These are phyloP conservation scores for Geranium rotundifolium DNA, from an alignment of 345 rosid species.

Conservation along the genomic window DNA sequence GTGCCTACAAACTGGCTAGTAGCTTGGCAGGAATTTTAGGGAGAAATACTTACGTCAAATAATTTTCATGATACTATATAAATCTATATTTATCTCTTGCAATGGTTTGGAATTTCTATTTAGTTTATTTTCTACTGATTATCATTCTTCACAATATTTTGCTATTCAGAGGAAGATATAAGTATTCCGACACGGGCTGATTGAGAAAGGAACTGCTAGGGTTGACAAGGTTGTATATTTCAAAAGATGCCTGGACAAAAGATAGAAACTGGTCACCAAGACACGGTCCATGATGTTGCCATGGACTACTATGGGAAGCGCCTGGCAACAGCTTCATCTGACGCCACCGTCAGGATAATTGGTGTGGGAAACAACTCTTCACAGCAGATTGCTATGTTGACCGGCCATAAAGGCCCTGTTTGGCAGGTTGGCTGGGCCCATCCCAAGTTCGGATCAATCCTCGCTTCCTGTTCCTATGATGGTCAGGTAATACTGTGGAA, in stretches of 20 bases:
- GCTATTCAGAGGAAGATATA: neutral
- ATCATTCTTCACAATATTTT: neutral
- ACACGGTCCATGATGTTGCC: constrained; percentile 43
- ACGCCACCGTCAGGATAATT: constrained; percentile 38
- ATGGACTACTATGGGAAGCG: constrained; percentile 67
- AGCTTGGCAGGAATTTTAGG: neutral
- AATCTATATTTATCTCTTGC: neutral
- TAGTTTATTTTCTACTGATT: neutral
- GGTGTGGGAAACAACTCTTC: constrained; percentile 37
- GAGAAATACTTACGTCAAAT: no score
- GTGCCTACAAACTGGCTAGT: neutral
- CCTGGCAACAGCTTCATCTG: constrained; percentile 51
- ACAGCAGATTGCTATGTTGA: constrained; percentile 40
- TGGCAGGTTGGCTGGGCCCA: constrained; percentile 67
- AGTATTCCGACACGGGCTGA: neutral
- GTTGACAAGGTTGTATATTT: neutral
- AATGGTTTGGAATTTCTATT: neutral
- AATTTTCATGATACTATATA: neutral
- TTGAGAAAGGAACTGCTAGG: neutral
- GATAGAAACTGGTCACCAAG: constrained; percentile 51
- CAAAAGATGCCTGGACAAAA: constrained; percentile 43
- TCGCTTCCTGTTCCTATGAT: constrained; percentile 60
- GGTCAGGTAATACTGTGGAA: constrained; percentile 59
- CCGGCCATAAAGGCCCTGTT: constrained; percentile 53
- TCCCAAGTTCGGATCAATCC: constrained; percentile 47